These are phyloP conservation scores for Aciculosporium take DNA, from an alignment of 2,329 filamentous ascomycete species.

Conservation along the genomic window DNA sequence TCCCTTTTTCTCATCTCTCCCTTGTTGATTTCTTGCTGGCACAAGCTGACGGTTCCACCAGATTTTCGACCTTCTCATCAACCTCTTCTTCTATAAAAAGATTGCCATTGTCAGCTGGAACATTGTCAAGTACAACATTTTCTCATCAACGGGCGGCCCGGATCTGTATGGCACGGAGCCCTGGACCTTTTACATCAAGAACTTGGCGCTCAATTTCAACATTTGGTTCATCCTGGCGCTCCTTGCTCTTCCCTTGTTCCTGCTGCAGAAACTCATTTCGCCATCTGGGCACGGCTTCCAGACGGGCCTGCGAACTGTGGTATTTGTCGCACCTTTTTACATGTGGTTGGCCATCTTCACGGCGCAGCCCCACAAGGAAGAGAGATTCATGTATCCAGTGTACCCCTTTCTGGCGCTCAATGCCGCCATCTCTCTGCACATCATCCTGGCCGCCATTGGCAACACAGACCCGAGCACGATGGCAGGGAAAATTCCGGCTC, in stretches of 20 bases:
- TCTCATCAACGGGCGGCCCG: constrained; percentile 67
- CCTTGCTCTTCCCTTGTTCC: constrained; percentile 56
- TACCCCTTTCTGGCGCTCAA: constrained; percentile 87
- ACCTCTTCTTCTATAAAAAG: constrained; percentile 76
- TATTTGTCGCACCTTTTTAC: constrained; percentile 79
- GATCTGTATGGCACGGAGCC: constrained; percentile 92
- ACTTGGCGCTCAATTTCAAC: constrained; percentile 88
- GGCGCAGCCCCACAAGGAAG: constrained; percentile 88
- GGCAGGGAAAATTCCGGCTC: constrained; percentile 56
- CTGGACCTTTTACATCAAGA: constrained; percentile 93
- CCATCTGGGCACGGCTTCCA: constrained; percentile 48
- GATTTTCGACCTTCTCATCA: constrained; percentile 56
- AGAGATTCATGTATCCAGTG: constrained; percentile 94
- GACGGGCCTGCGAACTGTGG: constrained; percentile 58
- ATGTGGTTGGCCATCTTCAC: constrained; percentile 90
- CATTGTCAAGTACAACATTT: constrained; percentile 91
- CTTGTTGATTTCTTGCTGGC: background rate
- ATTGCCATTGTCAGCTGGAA: constrained; percentile 70
- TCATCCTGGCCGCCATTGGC: constrained; percentile 62
- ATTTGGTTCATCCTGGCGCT: constrained; percentile 79
- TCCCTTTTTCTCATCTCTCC: background rate
- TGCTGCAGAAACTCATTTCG: constrained; percentile 55
- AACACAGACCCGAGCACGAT: constrained; percentile 52
- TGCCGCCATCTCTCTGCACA: constrained; percentile 71
- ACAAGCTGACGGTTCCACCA: constrained; percentile 19